phyloP scores from a whole-genome alignment of 257 asterid species.

The Ajuga chamaepitys region DNA sequence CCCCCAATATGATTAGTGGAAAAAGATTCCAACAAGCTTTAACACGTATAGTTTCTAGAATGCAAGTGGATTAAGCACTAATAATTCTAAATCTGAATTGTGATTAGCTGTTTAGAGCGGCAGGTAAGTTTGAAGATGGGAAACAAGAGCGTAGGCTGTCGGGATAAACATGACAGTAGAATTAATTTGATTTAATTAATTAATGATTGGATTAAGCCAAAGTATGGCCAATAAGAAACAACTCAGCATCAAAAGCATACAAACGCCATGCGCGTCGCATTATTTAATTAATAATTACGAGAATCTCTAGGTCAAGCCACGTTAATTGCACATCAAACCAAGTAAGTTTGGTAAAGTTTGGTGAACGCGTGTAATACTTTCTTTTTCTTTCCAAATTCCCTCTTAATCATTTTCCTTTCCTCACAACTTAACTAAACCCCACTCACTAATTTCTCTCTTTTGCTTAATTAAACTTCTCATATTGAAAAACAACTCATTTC shows the following conservation, averaged over 20 bases:
- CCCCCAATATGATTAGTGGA: too few species aligned
- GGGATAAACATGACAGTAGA: conserved; percentile 31
- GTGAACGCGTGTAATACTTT: not conserved
- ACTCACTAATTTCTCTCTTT: too few species aligned
- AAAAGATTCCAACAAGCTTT: too few species aligned
- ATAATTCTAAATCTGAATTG: conserved; percentile 11
- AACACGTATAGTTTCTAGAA: too few species aligned
- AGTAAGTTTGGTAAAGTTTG: conserved; percentile 5
- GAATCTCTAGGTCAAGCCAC: conserved; percentile 6
- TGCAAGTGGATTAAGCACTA: conserved; percentile 27
- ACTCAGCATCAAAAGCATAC: conserved; percentile 24
- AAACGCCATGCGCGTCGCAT: conserved; percentile 25
- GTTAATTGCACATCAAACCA: not conserved
- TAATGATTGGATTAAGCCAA: conserved; percentile 3
- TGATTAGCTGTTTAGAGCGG: conserved; percentile 30
- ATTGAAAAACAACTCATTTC: too few species aligned
- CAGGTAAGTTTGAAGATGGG: conserved; percentile 44
- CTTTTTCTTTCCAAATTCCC: too few species aligned
- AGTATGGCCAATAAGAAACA: conserved; percentile 9
- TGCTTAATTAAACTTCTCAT: too few species aligned
- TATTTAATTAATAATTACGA: not conserved
- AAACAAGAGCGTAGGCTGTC: conserved; percentile 26
- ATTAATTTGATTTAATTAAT: conserved; percentile 20
- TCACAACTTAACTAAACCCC: too few species aligned
- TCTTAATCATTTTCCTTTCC: too few species aligned